These are phyloP conservation scores for Rhynchospora pubera DNA, from an alignment of 176 grass and related monocot genomes.

Conservation along the genomic window DNA sequence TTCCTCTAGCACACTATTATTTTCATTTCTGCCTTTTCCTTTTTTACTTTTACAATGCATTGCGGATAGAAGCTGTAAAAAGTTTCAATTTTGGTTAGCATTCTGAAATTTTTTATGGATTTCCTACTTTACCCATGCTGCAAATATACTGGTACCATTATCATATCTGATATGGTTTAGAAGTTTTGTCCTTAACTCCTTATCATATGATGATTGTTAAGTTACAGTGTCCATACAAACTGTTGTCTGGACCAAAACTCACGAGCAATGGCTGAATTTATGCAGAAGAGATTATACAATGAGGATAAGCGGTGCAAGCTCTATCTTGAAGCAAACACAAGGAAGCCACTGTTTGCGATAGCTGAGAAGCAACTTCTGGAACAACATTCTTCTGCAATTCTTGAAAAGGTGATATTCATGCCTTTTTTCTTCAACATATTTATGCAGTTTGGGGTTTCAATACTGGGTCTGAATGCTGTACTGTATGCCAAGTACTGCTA, in stretches of 20 bases:
- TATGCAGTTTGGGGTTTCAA: neutral
- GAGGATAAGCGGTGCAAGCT: constrained; percentile 92
- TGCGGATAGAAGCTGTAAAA: neutral
- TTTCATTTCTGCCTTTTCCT: constrained; percentile 14
- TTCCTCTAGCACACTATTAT: constrained; percentile 12
- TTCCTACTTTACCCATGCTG: constrained; percentile 17
- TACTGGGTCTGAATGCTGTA: neutral
- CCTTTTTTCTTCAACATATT: neutral
- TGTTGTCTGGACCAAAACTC: neutral
- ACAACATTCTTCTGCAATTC: constrained; percentile 77
- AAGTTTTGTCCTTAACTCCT: neutral
- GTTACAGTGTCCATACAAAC: neutral
- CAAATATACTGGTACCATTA: neutral
- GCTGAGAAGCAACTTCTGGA: constrained; percentile 90
- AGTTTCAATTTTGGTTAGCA: neutral
- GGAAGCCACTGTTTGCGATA: constrained; percentile 68
- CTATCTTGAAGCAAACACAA: constrained; percentile 87
- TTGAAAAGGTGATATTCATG: constrained; percentile 67
- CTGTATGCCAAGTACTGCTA: neutral
- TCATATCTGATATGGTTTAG: constrained; percentile 1
- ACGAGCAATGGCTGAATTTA: constrained; percentile 7
- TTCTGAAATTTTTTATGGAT: constrained; percentile 5
- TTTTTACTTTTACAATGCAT: constrained; percentile 11
- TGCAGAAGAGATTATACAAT: constrained; percentile 94
- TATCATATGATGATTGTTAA: neutral